Percentiles rank a stretch among this genome's conserved stretches.
These are phyloP conservation scores for Begonia fuchsioides DNA, from an alignment of 306 rosid genomes.

Conservation along the genomic window DNA sequence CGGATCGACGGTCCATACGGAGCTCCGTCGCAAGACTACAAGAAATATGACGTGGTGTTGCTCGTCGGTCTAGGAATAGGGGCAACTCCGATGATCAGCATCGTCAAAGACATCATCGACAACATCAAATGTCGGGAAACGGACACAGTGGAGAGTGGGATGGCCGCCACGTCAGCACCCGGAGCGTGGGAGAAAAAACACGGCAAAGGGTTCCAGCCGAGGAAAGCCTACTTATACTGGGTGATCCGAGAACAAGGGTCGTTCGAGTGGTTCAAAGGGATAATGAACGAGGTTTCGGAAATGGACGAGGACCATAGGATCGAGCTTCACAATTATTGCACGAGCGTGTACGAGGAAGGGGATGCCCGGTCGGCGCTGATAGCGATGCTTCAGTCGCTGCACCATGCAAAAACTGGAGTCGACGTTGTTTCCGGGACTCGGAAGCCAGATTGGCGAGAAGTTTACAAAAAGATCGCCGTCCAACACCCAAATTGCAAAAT, in stretches of 20 bases:
- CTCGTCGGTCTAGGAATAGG: constrained; percentile 51
- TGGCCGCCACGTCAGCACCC: neutral
- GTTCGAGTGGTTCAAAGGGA: constrained; percentile 49
- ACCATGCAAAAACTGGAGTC: constrained; percentile 42
- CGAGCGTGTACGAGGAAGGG: constrained; percentile 52
- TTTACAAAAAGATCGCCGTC: constrained; percentile 31
- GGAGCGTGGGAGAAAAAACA: constrained; percentile 6
- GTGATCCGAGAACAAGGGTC: constrained; percentile 46
- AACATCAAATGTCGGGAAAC: constrained; percentile 14
- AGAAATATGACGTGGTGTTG: constrained; percentile 41
- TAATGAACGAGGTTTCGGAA: constrained; percentile 42
- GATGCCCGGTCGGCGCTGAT: constrained; percentile 50
- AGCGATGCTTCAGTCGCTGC: constrained; percentile 41
- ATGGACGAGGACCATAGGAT: constrained; percentile 31
- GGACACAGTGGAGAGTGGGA: constrained; percentile 16
- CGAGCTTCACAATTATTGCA: constrained; percentile 45
- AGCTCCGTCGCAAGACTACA: constrained; percentile 56
- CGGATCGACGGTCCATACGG: constrained; percentile 48
- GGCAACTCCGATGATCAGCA: constrained; percentile 56
- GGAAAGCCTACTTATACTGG: constrained; percentile 45
- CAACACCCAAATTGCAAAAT: constrained; percentile 30
- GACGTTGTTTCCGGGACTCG: constrained; percentile 48
- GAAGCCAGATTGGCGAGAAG: constrained; percentile 44
- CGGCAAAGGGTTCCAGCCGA: constrained; percentile 19
- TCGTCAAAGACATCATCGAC: constrained; percentile 38